Evolutionary conservation across 768 basidiomycete species (phyloP).

Genomic region (Russula lepida): DNA sequence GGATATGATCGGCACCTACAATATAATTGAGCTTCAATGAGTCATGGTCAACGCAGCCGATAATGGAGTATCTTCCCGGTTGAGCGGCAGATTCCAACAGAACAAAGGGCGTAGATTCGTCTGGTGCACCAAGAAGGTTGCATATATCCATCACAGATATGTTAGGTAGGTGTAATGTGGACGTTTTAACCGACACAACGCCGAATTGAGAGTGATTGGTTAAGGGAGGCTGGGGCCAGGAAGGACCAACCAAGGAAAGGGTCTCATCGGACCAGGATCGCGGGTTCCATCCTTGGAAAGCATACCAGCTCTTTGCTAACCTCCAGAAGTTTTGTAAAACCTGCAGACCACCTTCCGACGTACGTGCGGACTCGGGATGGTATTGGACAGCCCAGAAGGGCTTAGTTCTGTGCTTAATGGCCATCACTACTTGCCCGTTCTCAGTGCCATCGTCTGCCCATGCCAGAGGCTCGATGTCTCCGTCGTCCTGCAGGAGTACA

Average conservation of each 20-base stretch:
- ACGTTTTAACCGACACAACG: slow-evolving; percentile 11
- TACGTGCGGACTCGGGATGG: slow-evolving; percentile 79
- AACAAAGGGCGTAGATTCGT: slow-evolving; percentile 56
- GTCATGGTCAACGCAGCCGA: slow-evolving; percentile 48
- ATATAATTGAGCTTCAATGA: slow-evolving; percentile 53
- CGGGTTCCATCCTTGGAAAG: slow-evolving; percentile 30
- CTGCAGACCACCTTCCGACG: slow-evolving; percentile 56
- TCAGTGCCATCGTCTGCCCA: slow-evolving; percentile 64
- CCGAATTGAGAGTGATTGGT: slow-evolving; percentile 22
- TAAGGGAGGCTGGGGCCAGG: slow-evolving; percentile 49
- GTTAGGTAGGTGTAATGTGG: slow-evolving; percentile 36
- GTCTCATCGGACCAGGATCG: slow-evolving; percentile 36
- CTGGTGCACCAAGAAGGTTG: slow-evolving; percentile 50
- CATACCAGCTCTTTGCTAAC: slow-evolving; percentile 52
- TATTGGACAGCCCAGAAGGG: slow-evolving; percentile 90
- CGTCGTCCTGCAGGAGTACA: slow-evolving; percentile 38
- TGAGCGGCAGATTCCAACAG: slow-evolving; percentile 69
- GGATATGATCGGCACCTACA: slow-evolving; percentile 42
- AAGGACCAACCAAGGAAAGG: slow-evolving; percentile 34
- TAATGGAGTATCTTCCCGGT: slow-evolving; percentile 67
- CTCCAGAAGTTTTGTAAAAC: slow-evolving; percentile 70
- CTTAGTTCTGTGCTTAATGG: slow-evolving; percentile 47
- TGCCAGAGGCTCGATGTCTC: slow-evolving; percentile 56
- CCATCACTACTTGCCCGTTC: slow-evolving; percentile 70
- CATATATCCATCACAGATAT: slow-evolving; percentile 42